Conservation (phyloP, 306 rosid species). For the Malus orientalis region DNA sequence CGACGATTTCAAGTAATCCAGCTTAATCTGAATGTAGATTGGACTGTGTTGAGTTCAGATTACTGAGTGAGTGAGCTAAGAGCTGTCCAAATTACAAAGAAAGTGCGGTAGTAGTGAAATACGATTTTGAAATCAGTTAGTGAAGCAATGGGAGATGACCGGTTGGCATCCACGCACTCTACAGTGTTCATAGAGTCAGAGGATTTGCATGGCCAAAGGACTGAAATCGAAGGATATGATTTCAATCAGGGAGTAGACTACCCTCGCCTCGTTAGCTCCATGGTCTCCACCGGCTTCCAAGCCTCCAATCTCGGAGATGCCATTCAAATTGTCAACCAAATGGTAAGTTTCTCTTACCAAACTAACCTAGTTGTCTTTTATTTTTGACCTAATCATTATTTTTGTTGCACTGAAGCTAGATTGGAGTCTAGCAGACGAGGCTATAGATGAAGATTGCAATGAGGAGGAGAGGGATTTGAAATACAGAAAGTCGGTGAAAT, state of each 20-base stretch:
- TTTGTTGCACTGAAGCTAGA: conserved; percentile 57
- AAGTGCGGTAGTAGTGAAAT: not conserved
- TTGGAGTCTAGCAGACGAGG: conserved; percentile 81
- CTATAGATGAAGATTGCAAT: conserved; percentile 41
- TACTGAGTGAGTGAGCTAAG: not conserved
- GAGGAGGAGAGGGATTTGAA: conserved; percentile 44
- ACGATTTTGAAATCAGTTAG: not conserved
- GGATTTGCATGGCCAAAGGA: conserved; percentile 43
- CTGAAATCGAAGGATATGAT: conserved; percentile 65
- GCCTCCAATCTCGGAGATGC: conserved; percentile 90
- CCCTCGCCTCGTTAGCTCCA: conserved; percentile 48
- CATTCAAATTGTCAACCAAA: conserved; percentile 57
- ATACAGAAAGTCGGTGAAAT: conserved; percentile 43
- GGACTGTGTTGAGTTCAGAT: not conserved
- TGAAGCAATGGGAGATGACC: conserved; percentile 30
- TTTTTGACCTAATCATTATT: not conserved
- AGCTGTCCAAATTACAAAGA: not conserved
- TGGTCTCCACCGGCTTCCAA: conserved; percentile 74
- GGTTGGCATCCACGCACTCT: conserved; percentile 32
- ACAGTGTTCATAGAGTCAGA: conserved; percentile 70
- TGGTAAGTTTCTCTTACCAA: conserved; percentile 36
- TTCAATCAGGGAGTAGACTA: conserved; percentile 68
- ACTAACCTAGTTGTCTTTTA: not conserved
- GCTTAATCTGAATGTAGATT: not conserved
- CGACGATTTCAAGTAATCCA: not conserved